Evolutionary conservation across 768 basidiomycete species (phyloP).

Genomic region (Porphyrellus cyaneotinctus): DNA sequence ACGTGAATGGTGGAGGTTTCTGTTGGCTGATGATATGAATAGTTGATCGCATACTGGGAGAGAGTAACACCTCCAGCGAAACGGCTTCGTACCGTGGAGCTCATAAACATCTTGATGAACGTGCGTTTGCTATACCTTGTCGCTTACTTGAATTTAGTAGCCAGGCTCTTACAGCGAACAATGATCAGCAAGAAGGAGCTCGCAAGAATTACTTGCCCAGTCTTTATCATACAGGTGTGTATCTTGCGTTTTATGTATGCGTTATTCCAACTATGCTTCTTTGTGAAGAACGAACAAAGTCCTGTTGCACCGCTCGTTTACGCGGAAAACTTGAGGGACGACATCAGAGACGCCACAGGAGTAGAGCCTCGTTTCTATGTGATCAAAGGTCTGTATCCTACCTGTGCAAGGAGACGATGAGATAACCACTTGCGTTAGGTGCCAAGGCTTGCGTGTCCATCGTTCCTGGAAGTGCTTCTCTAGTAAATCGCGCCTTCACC

Average conservation of each 20-base stretch:
- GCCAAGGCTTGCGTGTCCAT: slow-evolving; percentile 53
- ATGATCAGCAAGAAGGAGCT: slow-evolving; percentile 46
- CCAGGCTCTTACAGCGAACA: slow-evolving; percentile 42
- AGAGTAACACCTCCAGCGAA: slow-evolving; percentile 48
- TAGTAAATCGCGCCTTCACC: slow-evolving; percentile 58
- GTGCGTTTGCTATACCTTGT: slow-evolving; percentile 35
- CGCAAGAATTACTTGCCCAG: slow-evolving; percentile 55
- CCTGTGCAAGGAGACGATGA: neutral
- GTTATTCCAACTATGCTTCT: slow-evolving; percentile 1
- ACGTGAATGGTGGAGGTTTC: neutral
- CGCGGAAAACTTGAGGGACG: slow-evolving; percentile 50
- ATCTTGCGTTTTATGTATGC: neutral
- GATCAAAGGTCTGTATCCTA: slow-evolving; percentile 50
- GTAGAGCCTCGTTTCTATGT: slow-evolving; percentile 50
- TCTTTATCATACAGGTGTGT: slow-evolving; percentile 64
- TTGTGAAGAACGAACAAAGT: slow-evolving; percentile 55
- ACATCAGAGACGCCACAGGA: slow-evolving; percentile 44
- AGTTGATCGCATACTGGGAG: slow-evolving; percentile 71
- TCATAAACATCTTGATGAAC: slow-evolving; percentile 55
- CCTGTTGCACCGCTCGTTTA: slow-evolving; percentile 49
- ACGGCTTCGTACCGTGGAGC: slow-evolving; percentile 49
- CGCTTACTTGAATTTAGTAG: neutral
- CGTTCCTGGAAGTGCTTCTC: slow-evolving; percentile 51
- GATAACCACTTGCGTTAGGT: slow-evolving; percentile 34
- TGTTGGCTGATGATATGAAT: slow-evolving; percentile 10